Evolutionary conservation across 2,329 filamentous ascomycete species (phyloP).

Genomic region (Aspergillus sojae): DNA sequence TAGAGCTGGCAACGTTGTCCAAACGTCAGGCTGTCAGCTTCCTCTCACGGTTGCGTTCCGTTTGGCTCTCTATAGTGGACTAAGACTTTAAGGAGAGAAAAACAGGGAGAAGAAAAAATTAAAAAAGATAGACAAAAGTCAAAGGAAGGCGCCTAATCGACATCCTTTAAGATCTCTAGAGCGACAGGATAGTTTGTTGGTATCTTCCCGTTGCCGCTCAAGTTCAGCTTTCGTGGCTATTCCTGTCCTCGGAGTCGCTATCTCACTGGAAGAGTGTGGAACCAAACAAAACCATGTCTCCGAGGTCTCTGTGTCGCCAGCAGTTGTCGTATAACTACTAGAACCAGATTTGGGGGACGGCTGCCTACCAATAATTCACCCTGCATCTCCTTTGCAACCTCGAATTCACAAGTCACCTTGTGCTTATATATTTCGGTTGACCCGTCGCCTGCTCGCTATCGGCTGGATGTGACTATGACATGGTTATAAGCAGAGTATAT

Average conservation of each 20-base stretch:
- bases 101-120: neutral
- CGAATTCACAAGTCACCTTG: neutral
- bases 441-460: neutral
- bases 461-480: neutral
- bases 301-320: constrained; percentile 1
- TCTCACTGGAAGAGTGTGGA: neutral
- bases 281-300: neutral
- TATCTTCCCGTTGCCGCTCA: neutral
- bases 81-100: neutral
- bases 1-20: constrained; percentile 9
- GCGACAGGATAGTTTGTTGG: neutral
- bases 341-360: neutral
- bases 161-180: neutral
- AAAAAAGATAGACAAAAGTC: neutral
- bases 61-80: constrained; percentile 1
- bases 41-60: constrained; percentile 5
- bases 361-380: neutral
- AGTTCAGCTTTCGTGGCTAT: neutral
- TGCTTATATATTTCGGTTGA: neutral
- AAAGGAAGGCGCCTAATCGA: neutral
- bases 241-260: neutral
- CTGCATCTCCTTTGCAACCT: neutral
- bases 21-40: constrained; percentile 9
- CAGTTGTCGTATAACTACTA: constrained; percentile 1
- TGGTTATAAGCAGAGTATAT: neutral